Evolutionary conservation across 768 basidiomycete genomes (phyloP).

Genomic region (Clitopilus hobsonii): DNA sequence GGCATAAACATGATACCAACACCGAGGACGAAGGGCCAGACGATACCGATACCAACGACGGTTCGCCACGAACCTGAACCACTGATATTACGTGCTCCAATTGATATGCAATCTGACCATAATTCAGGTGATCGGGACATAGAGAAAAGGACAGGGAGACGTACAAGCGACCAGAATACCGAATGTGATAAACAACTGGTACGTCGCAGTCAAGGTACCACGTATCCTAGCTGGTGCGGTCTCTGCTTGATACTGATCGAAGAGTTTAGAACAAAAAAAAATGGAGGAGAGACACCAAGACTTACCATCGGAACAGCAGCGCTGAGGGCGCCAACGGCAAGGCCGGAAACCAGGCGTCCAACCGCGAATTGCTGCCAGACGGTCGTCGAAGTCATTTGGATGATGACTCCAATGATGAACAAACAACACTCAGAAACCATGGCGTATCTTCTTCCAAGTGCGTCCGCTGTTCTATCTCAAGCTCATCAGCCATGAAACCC

Average conservation of each 20-base stretch:
- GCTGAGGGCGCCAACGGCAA: slow-evolving; percentile 65
- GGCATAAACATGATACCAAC: slow-evolving; percentile 68
- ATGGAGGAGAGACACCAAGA: background rate
- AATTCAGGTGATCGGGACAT: background rate
- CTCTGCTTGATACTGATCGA: slow-evolving; percentile 60
- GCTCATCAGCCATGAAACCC: slow-evolving; percentile 1
- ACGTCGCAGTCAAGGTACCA: slow-evolving; percentile 60
- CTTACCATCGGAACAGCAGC: slow-evolving; percentile 62
- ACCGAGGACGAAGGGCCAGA: slow-evolving; percentile 60
- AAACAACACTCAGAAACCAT: slow-evolving; percentile 58
- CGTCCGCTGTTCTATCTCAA: slow-evolving; percentile 48
- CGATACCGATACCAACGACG: slow-evolving; percentile 54
- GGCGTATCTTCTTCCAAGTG: slow-evolving; percentile 60
- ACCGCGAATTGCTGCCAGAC: slow-evolving; percentile 67
- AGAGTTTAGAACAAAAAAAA: slow-evolving; percentile 3
- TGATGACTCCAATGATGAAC: slow-evolving; percentile 56
- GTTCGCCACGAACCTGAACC: slow-evolving; percentile 56
- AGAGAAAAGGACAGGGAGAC: slow-evolving; percentile 12
- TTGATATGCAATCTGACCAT: slow-evolving; percentile 54
- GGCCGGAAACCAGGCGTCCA: slow-evolving; percentile 60
- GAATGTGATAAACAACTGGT: slow-evolving; percentile 64
- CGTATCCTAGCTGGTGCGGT: slow-evolving; percentile 69
- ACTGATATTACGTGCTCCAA: slow-evolving; percentile 51
- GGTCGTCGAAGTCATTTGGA: slow-evolving; percentile 45
- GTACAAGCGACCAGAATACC: slow-evolving; percentile 65